Percentiles rank a stretch among this genome's conserved stretches.
These are phyloP conservation scores for Neurospora sp. DNA, from an alignment of 495 filamentous ascomycete genomes.

Conservation along the genomic window DNA sequence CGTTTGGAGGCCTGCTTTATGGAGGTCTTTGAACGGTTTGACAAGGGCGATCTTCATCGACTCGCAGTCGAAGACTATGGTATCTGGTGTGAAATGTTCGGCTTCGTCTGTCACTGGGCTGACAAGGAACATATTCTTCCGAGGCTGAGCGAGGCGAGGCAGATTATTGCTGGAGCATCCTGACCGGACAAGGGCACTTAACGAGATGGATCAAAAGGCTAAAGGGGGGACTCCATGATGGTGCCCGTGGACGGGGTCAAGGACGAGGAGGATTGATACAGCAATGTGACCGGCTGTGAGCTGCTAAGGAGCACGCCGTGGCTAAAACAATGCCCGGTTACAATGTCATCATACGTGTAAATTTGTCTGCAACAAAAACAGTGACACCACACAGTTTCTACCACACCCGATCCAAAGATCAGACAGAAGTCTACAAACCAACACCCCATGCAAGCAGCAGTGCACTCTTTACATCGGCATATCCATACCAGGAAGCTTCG, in stretches of 20 bases:
- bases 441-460: background rate
- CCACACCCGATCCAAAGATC: background rate
- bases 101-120: background rate
- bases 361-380: background rate
- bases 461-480: constrained; percentile 6
- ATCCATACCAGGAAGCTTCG: constrained; percentile 13
- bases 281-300: fast-evolving
- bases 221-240: background rate
- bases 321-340: background rate
- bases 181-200: no score
- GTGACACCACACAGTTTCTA: background rate
- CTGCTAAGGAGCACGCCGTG: no score
- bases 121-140: background rate
- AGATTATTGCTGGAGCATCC: background rate
- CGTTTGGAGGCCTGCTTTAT: background rate
- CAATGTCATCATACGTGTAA: background rate
- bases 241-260: no score
- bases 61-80: background rate
- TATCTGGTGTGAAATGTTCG: background rate
- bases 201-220: background rate
- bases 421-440: no score
- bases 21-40: background rate
- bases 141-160: background rate
- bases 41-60: background rate
- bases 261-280: no score